Conservation (phyloP, 768 basidiomycete genomes). For the Cystofilobasidium ferigula region DNA sequence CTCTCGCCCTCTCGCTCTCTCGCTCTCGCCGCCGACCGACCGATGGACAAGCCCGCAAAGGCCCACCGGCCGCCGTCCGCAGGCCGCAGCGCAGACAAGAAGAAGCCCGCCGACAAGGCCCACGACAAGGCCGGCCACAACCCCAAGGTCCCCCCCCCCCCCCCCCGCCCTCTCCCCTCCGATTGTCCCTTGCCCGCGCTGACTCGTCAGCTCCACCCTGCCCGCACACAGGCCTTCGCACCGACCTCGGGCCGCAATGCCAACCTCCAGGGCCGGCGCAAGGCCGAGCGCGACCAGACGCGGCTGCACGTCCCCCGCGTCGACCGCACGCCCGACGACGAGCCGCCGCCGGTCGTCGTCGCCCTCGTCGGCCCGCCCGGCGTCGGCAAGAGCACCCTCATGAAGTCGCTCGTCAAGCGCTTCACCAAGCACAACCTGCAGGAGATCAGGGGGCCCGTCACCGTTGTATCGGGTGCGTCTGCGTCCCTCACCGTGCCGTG, state of each 20-base stretch:
- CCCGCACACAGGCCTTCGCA: conserved; percentile 61
- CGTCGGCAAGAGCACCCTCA: conserved; percentile 87
- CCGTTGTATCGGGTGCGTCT: conserved; percentile 60
- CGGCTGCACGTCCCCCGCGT: conserved; percentile 92
- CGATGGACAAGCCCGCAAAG: conserved; percentile 58
- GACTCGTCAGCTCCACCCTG: background rate
- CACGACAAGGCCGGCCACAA: conserved; percentile 64
- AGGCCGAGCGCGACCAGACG: conserved; percentile 85
- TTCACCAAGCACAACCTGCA: conserved; percentile 88
- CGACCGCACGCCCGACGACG: conserved; percentile 67
- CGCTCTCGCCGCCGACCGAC: no score
- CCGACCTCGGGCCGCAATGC: conserved; percentile 81
- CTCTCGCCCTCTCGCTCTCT: no score
- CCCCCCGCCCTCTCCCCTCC: conserved; percentile 1
- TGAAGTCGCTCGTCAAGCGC: conserved; percentile 79
- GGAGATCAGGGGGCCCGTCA: conserved; percentile 85
- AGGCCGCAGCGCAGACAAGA: conserved; percentile 65
- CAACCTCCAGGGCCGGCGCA: conserved; percentile 76
- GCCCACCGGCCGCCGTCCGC: conserved; percentile 64
- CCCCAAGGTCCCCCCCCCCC: conserved; percentile 58
- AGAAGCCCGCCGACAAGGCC: conserved; percentile 48
- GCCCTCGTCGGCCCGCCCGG: conserved; percentile 94
- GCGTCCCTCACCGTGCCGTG: background rate
- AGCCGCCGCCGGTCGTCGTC: conserved; percentile 85
- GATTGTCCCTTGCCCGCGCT: background rate